Percentiles rank a stretch among this genome's conserved stretches.
Conservation (phyloP, 257 asterid genomes). For the Fraxinus americana region DNA sequence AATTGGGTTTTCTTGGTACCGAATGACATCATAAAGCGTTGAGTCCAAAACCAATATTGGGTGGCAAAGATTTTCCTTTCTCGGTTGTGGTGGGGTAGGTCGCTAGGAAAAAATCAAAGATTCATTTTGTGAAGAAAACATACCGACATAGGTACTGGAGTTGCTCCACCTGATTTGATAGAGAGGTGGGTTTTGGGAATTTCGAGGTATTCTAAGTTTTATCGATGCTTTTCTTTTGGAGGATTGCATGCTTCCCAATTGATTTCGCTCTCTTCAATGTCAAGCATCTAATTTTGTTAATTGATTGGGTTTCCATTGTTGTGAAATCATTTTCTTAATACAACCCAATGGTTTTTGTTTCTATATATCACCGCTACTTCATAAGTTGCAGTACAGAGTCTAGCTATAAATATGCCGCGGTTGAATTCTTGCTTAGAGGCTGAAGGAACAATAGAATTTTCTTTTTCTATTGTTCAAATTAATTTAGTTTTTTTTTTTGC, state of each 20-base stretch:
- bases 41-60: slow-evolving; percentile 15
- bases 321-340: neutral
- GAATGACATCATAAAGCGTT: slow-evolving; percentile 22
- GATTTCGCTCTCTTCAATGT: slow-evolving; percentile 7
- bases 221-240: neutral
- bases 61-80: slow-evolving; percentile 20
- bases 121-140: slow-evolving; percentile 9
- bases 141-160: neutral
- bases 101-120: slow-evolving; percentile 3
- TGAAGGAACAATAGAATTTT: neutral
- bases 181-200: slow-evolving; percentile 19
- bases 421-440: neutral
- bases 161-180: slow-evolving; percentile 18
- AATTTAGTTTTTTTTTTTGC: neutral
- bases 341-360: slow-evolving; percentile 7
- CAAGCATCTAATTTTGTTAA: neutral
- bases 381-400: neutral
- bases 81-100: slow-evolving; percentile 18
- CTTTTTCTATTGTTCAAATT: neutral
- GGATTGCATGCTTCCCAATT: neutral
- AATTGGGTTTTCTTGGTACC: slow-evolving; percentile 11
- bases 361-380: neutral
- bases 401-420: neutral
- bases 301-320: neutral
- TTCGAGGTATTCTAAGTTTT: slow-evolving; percentile 4